Evolutionary conservation across 352 stramenopile genomes (phyloP), one percentile per base, ranked within the genome.

Genomic region (Thraustotheca clavata): DNA sequence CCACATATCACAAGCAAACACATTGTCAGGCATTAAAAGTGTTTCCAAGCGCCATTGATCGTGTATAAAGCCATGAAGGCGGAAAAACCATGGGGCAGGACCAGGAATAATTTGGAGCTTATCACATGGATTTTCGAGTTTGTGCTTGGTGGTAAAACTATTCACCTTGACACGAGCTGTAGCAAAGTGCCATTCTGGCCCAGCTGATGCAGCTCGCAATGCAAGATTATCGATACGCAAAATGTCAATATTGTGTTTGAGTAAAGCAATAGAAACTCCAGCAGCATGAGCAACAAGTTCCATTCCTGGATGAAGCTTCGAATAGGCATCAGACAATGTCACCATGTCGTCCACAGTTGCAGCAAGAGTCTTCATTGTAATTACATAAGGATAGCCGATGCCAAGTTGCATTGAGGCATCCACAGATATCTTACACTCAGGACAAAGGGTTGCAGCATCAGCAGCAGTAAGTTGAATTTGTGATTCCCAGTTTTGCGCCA

Each of bases 1-100:
- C 81, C 81, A 93, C 59, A 83, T 76, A 54, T 93, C 81, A 50
- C 83, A 93, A 22, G 79, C 67, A 52, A 93, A 91, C 32, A 91
- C 29, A 32, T 93, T 73, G 34, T 78, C 73, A 8, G 83, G 83
- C 67, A 93, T 75, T 31, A 85, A 69, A 34, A 76, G 63, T 61
- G 76, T 77, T 72, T 86, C 77, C 62, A 80, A 89, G 2, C 84
- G 61, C 83, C 81, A 91, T 49, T 16, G 16, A 6, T 9, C 29
- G 14, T 35, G n/a, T 11, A 54, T 18, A 49, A 55, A 65, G 14
- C 57, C 35, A 8, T 36, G 20, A 46, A 31, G 27, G n/a, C 57
- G 57, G 24, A 65, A 35, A 27, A 65, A 65, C 26, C 35, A 43
- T 4, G 57, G 35, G 12, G 57, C 57, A 16, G 24, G 46, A 5